Conservation (phyloP, 140 eudicot genomes). For the Anethum foeniculum region DNA sequence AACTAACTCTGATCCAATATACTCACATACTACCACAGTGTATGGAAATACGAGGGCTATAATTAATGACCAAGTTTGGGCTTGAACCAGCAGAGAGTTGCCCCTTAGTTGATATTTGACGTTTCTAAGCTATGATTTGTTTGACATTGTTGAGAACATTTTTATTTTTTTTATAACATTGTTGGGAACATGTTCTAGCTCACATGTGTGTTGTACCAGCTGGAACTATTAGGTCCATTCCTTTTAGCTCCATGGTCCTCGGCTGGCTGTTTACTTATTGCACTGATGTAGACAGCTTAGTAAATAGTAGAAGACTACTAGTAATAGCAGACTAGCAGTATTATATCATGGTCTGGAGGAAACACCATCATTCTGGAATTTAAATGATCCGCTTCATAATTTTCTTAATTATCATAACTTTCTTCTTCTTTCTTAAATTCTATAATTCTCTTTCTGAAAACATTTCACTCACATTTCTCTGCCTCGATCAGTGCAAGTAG, state of each 20-base stretch:
- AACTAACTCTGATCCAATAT: not conserved
- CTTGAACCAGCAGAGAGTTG: not conserved
- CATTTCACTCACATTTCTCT: not conserved
- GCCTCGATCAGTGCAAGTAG: not conserved
- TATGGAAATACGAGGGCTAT: not conserved
- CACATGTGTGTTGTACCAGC: not conserved
- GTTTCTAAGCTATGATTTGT: slow-evolving; percentile 3
- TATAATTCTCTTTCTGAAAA: not conserved
- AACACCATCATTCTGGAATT: not conserved
- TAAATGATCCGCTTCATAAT: not conserved
- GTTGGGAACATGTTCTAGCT: not conserved
- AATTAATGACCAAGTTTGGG: not conserved
- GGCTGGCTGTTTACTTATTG: not conserved
- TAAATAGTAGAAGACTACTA: not conserved
- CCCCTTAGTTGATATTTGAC: not conserved
- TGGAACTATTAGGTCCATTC: not conserved
- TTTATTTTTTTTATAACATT: not conserved
- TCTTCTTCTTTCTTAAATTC: not conserved
- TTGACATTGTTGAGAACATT: not conserved
- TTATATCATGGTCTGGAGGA: not conserved
- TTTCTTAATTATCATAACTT: too few species aligned
- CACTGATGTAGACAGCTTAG: not conserved
- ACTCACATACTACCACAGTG: not conserved
- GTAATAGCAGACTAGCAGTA: too few species aligned
- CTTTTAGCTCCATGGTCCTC: not conserved